Conservation (phyloP, 352 stramenopile genomes). For the Plasmopara halstedii region DNA sequence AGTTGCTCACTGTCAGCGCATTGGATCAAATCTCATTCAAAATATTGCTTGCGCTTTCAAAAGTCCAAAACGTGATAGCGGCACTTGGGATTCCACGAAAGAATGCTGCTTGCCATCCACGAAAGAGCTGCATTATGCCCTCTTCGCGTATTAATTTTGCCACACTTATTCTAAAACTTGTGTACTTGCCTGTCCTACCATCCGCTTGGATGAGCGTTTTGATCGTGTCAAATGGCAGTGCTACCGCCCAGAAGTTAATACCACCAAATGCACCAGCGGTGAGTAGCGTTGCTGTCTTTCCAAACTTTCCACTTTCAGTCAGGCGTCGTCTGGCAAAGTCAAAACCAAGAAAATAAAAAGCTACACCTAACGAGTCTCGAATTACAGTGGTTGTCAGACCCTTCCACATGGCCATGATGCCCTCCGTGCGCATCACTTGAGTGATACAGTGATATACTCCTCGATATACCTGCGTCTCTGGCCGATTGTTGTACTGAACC, state of each 20-base stretch:
- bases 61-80: constrained; percentile 78
- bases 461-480: constrained; percentile 36
- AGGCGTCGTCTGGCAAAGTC: constrained; percentile 56
- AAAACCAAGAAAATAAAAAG: constrained; percentile 83
- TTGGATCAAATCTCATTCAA: constrained; percentile 28
- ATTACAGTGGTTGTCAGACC: constrained; percentile 68
- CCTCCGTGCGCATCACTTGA: constrained; percentile 52
- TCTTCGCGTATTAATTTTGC: constrained; percentile 40
- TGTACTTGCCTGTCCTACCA: constrained; percentile 30
- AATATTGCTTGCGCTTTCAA: constrained; percentile 52
- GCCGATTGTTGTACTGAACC: constrained; percentile 61
- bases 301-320: constrained; percentile 10
- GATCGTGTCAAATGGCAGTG: constrained; percentile 79
- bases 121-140: constrained; percentile 58
- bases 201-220: constrained; percentile 81
- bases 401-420: constrained; percentile 60
- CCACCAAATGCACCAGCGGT: constrained; percentile 63
- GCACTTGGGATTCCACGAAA: constrained; percentile 65
- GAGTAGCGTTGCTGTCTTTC: constrained; percentile 49
- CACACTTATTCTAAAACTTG: constrained; percentile 33
- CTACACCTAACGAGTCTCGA: constrained; percentile 77
- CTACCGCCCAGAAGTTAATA: constrained; percentile 80
- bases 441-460: constrained; percentile 48
- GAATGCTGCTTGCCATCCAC: constrained; percentile 75
- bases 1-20: background rate